Percentiles rank a stretch among this genome's conserved stretches.
Conservation (phyloP, 1,139 yeast species). For the Nadsonia starkeyi-henricii region DNA sequence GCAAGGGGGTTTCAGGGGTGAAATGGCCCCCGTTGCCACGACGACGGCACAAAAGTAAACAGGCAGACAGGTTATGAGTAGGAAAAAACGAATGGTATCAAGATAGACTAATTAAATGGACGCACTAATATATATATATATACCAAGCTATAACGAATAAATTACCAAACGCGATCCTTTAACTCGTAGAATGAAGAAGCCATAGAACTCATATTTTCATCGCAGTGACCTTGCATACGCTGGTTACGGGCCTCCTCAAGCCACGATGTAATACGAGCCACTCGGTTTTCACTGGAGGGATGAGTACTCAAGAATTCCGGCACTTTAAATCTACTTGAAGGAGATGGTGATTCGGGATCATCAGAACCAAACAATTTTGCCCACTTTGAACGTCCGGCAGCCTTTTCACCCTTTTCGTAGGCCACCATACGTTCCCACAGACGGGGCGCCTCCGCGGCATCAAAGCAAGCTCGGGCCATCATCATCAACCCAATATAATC, state of each 20-base stretch:
- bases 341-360: slow-evolving; percentile 10
- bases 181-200: neutral
- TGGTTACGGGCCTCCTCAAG: slow-evolving; percentile 46
- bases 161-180: neutral
- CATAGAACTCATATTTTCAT: neutral
- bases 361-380: slow-evolving; percentile 17
- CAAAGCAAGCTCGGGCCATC: slow-evolving; percentile 79
- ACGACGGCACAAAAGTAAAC: too few species aligned
- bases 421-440: slow-evolving; percentile 76
- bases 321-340: slow-evolving; percentile 15
- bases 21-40: too few species aligned
- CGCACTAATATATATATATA: too few species aligned
- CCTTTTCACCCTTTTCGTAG: slow-evolving; percentile 31
- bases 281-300: slow-evolving; percentile 69
- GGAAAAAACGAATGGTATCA: too few species aligned
- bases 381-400: slow-evolving; percentile 9
- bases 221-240: slow-evolving; percentile 14
- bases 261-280: slow-evolving; percentile 56
- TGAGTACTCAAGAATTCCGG: slow-evolving; percentile 71
- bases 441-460: slow-evolving; percentile 56
- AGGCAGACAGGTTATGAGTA: too few species aligned
- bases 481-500: slow-evolving; percentile 86
- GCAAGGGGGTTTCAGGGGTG: too few species aligned
- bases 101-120: too few species aligned
- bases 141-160: too few species aligned